Conservation (phyloP, 2,329 filamentous ascomycete species). For the Emergomyces pasteurianus region DNA sequence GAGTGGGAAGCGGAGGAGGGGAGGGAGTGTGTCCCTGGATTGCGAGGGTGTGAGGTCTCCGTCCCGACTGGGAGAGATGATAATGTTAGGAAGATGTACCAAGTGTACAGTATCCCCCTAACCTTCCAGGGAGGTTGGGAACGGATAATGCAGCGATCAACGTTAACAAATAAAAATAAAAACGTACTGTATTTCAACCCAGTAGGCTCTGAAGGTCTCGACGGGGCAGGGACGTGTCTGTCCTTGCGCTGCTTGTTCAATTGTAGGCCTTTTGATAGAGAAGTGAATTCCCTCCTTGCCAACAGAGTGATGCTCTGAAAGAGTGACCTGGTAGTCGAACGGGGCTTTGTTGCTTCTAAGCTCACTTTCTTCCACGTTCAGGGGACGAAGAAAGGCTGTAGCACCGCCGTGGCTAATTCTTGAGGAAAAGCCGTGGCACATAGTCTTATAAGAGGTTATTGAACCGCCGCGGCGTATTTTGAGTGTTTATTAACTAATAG, state of each 20-base stretch:
- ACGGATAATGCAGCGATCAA: background rate
- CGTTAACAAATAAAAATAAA: background rate
- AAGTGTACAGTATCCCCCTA: background rate
- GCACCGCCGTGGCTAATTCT: conserved; percentile 2
- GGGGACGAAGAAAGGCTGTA: conserved; percentile 1
- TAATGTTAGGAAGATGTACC: background rate
- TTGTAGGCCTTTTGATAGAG: background rate
- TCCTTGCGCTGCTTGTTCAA: background rate
- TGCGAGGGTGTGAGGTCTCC: conserved; percentile 3
- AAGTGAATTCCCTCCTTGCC: background rate
- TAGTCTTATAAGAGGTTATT: background rate
- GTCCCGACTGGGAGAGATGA: background rate
- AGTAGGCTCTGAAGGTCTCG: background rate
- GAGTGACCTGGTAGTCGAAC: conserved; percentile 2
- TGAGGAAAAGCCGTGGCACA: conserved; percentile 6
- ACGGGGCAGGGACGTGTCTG: background rate
- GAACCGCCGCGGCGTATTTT: background rate
- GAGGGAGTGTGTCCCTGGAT: background rate
- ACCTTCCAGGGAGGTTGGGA: background rate
- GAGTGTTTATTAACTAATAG: background rate
- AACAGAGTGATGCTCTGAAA: background rate
- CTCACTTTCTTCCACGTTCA: background rate
- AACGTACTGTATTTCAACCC: conserved; percentile 7
- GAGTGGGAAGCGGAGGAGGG: conserved; percentile 1
- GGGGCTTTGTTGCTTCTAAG: background rate